Evolutionary conservation across 345 rosid genomes (phyloP), one percentile per base, ranked within the genome.

Genomic region (Citrus glauca): DNA sequence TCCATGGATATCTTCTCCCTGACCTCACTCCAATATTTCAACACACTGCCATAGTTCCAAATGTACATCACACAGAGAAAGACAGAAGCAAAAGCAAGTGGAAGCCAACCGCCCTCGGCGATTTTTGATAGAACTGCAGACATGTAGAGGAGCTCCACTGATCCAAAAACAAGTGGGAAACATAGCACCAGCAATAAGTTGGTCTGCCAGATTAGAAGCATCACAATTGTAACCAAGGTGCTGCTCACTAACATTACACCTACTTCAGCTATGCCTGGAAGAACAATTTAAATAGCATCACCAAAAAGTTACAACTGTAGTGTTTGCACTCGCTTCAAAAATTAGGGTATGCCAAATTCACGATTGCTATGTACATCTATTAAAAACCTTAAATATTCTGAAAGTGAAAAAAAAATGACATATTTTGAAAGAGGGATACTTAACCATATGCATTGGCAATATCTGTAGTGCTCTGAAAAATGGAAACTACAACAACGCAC

Each of bases 391-490:
- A 14, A 27, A 60, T 40, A 35, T 77, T 66, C 35, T 32, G 14
- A 69, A 66, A 71, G 53, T 73, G 50, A 50, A 38, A 45, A 11
- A 72, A 45, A 37, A 78, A 38, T 63, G 48, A 33, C 53, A 33
- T 13, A 14, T 61, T 22, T 19, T 56, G 63, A 60, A 73, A 76
- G 69, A 27, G 65, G 56, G 62, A 76, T 71, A 80, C 88, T 62
- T 81, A 40, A 92, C 99, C 99, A 48, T 95, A 95, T 73, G 99
- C 99, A 85, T 95, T 95, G 84, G 99, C 98, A n/a, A 95, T 93
- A 78, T 90, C 94, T 0, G 96, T 91, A 50, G 99, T 95, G 85
- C 94, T 87, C 80, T 74, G 91, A 79, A 96, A 96, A 81, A 96
- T 87, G 38, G 97, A 88, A 81, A 96, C 97, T 8, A 96, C 95